A percentile compares a stretch with the other conserved stretches of the same genome.
Evolutionary conservation across 441 rosid species (phyloP).

Genomic region (Arabidopsis hybrid): DNA sequence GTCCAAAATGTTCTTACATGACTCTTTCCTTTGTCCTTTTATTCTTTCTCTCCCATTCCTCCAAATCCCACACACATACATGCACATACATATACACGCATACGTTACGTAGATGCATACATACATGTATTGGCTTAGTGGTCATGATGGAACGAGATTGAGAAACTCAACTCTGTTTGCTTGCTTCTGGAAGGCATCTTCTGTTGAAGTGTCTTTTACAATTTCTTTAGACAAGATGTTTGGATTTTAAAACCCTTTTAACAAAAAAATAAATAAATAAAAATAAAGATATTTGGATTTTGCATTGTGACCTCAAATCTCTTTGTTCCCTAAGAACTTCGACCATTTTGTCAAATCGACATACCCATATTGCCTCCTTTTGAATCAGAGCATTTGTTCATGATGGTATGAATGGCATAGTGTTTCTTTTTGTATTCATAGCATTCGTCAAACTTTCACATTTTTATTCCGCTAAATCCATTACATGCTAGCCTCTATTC

Average conservation of each 20-base stretch:
- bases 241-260: conserved; percentile 20
- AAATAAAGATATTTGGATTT: too few species aligned
- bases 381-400: conserved; percentile 2
- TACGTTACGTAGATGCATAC: background rate
- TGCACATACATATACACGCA: background rate
- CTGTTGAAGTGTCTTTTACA: conserved; percentile 33
- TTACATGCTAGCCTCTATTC: background rate
- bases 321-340: conserved; percentile 29
- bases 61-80: conserved; percentile 7
- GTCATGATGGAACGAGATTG: conserved; percentile 29
- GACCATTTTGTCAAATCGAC: conserved; percentile 28
- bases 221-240: conserved; percentile 25
- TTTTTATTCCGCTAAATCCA: background rate
- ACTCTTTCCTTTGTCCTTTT: conserved; percentile 31
- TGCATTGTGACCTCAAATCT: conserved; percentile 30
- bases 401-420: too few species aligned
- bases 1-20: conserved; percentile 38
- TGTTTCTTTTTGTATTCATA: background rate
- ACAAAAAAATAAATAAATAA: too few species aligned
- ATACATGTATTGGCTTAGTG: conserved; percentile 9
- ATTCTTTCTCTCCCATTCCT: conserved; percentile 41
- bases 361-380: conserved; percentile 16
- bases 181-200: conserved; percentile 44
- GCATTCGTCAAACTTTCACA: background rate
- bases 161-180: conserved; percentile 21